Conservation (phyloP, 1,284 basidiomycete species). For the Termitomyces sp. region DNA sequence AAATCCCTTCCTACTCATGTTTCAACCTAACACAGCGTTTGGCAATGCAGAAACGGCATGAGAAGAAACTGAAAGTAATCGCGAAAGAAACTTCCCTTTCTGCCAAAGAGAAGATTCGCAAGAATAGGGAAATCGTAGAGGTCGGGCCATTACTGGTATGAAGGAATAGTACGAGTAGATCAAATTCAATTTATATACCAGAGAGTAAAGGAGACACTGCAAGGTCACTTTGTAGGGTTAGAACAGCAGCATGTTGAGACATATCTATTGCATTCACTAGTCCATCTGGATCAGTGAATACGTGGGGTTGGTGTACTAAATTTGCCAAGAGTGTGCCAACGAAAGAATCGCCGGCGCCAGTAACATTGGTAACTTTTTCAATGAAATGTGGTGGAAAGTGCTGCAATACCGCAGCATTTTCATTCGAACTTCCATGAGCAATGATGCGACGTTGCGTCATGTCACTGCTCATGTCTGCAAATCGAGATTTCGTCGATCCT, state of each 20-base stretch:
- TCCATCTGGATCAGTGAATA: constrained; percentile 41
- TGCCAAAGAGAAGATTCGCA: constrained; percentile 45
- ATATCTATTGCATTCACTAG: constrained; percentile 41
- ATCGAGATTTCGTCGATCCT: constrained; percentile 36
- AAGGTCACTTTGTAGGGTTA: constrained; percentile 55
- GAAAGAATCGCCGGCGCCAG: constrained; percentile 88
- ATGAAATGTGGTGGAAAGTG: constrained; percentile 64
- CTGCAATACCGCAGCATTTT: constrained; percentile 50
- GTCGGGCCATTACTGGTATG: constrained; percentile 48
- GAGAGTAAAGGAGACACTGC: constrained; percentile 66
- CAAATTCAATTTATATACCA: constrained; percentile 18
- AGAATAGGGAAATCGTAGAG: constrained; percentile 49
- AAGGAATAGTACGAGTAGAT: neutral
- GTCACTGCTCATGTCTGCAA: constrained; percentile 47
- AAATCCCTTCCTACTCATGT: constrained; percentile 9
- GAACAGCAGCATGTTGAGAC: constrained; percentile 62
- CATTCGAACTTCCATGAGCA: constrained; percentile 40
- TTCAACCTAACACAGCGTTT: constrained; percentile 2
- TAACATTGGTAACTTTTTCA: constrained; percentile 62
- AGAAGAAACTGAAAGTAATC: constrained; percentile 45
- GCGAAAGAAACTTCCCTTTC: constrained; percentile 31
- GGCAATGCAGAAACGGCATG: constrained; percentile 45
- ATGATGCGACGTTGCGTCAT: constrained; percentile 45
- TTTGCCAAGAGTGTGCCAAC: constrained; percentile 71
- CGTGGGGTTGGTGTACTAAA: constrained; percentile 39